Conservation (phyloP, 2,329 filamentous ascomycete species). For the Lasiodiplodia hormozganensis region DNA sequence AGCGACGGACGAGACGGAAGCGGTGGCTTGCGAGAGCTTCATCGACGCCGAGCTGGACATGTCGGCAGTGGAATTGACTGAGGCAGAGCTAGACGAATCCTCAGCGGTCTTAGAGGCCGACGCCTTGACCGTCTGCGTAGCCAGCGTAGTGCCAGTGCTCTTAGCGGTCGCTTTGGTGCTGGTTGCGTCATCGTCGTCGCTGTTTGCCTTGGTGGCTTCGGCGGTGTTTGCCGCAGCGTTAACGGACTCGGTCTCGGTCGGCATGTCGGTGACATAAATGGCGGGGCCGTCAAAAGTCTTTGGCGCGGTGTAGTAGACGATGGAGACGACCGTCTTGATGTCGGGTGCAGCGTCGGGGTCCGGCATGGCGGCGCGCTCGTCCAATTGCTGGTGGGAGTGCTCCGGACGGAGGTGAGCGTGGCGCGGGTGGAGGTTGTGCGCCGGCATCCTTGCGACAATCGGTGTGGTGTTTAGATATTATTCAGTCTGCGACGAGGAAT, state of each 20-base stretch:
- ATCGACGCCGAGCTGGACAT: slow-evolving; percentile 1
- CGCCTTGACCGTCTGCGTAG: slow-evolving; percentile 30
- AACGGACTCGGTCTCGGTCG: slow-evolving; percentile 13
- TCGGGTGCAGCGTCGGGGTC: slow-evolving; percentile 30
- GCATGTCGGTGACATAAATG: slow-evolving; percentile 37
- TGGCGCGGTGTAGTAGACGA: slow-evolving; percentile 60
- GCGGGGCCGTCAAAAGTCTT: slow-evolving; percentile 59
- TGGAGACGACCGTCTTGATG: slow-evolving; percentile 46
- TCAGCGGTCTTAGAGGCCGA: slow-evolving; percentile 33
- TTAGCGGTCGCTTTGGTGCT: slow-evolving; percentile 12
- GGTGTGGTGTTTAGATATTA: slow-evolving; percentile 12
- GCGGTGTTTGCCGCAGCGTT: slow-evolving; percentile 14
- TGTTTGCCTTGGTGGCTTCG: slow-evolving; percentile 12
- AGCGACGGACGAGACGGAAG: slow-evolving; percentile 41
- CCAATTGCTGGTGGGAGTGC: neutral
- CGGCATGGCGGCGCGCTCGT: slow-evolving; percentile 29
- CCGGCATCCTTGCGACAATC: slow-evolving; percentile 25
- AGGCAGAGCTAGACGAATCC: slow-evolving; percentile 15
- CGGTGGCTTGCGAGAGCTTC: slow-evolving; percentile 30
- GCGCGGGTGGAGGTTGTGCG: slow-evolving; percentile 24
- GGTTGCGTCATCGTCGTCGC: neutral
- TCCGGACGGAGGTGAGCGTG: slow-evolving; percentile 11
- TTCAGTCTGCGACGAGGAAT: slow-evolving; percentile 1
- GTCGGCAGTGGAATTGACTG: slow-evolving; percentile 17
- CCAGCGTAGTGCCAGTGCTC: slow-evolving; percentile 30